Evolutionary conservation across 1,284 basidiomycete species (phyloP), one percentile per base, ranked within the genome.

Genomic region (Sporisorium reilianum): DNA sequence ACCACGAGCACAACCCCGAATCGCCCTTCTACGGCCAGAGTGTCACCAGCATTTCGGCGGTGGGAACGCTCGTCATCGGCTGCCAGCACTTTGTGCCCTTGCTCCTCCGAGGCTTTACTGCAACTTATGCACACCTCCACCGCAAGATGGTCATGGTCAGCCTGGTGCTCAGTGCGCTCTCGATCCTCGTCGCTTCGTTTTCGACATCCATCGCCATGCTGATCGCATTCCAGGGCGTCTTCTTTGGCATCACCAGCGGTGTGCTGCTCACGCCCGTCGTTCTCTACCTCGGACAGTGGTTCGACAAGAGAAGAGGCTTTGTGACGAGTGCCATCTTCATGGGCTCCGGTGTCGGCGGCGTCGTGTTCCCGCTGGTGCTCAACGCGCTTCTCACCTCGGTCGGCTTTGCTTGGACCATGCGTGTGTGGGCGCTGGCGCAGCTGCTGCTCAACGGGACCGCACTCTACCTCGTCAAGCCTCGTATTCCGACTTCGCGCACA

Each of bases 251-350:
- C 14, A 54, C 58, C 2, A 55, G 58, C 44, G 78, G 78, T 28
- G 49, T 77, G 1, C 45, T 58, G 7, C 66, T 80, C 22, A 68
- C 55, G 3, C 77, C 76, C 4, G 69, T 80, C 16, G 64, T 78
- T n/a, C 55, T 80, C 25, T 78, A 65, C 40, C 63, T 80, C 4
- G 61, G 67, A 1, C 69, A 80, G 42, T 80, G 77, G 76, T 80
- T 78, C 55, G 68, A 78, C 49, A 61, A 55, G 53, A 52, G 58
- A n/a, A 61, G 68, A 30, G 77, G 78, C 18, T 49, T 68, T 1
- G 78, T 77, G 3, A 77, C 64, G 2, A 75, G 78, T 22, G 46
- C 58, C 46, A 74, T 79, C 59, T 77, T 72, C 23, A 54, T 62
- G 49, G 78, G 77, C 10, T 60, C 56, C 1, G 73, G 73, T 14